phyloP scores from a whole-genome alignment of 768 basidiomycete species.

The Suillus hirtellus region DNA sequence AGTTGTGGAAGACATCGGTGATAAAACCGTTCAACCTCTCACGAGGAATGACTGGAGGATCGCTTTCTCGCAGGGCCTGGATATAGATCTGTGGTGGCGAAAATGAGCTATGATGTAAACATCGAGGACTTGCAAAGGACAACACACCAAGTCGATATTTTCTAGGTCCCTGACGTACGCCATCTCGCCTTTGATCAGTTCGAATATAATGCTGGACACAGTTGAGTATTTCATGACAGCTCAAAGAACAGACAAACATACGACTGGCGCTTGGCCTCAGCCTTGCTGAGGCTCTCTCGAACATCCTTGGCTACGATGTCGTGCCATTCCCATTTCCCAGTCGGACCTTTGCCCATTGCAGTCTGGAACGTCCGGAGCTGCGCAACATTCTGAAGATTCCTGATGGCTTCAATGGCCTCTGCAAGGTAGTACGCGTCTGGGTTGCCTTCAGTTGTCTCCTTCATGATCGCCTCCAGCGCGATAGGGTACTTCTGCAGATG shows the following conservation, averaged over 20 bases:
- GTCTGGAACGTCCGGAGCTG: conserved; percentile 89
- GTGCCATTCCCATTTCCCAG: conserved; percentile 88
- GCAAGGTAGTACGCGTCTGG: conserved; percentile 79
- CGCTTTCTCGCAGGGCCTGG: conserved; percentile 64
- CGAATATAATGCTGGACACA: conserved; percentile 76
- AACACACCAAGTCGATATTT: conserved; percentile 71
- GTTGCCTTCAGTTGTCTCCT: conserved; percentile 79
- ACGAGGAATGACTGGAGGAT: conserved; percentile 67
- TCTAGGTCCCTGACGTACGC: conserved; percentile 91
- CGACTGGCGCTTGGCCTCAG: conserved; percentile 84
- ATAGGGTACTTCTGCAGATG: conserved; percentile 74
- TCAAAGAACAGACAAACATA: conserved; percentile 39
- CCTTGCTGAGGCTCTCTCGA: conserved; percentile 60
- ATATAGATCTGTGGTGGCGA: conserved; percentile 68
- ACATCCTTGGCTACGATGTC: conserved; percentile 76
- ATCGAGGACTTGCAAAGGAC: not conserved
- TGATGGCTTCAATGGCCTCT: conserved; percentile 85
- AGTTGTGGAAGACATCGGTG: conserved; percentile 88
- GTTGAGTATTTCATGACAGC: conserved; percentile 5
- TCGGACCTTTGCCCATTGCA: conserved; percentile 80
- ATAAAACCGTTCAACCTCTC: conserved; percentile 78
- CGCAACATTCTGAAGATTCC: conserved; percentile 75
- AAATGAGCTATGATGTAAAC: conserved; percentile 1
- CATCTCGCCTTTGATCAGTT: conserved; percentile 95
- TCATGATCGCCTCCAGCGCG: conserved; percentile 80